phyloP scores from a whole-genome alignment of 225 moss, liverwort and hornwort genomes.

The Climacium dendroides region DNA sequence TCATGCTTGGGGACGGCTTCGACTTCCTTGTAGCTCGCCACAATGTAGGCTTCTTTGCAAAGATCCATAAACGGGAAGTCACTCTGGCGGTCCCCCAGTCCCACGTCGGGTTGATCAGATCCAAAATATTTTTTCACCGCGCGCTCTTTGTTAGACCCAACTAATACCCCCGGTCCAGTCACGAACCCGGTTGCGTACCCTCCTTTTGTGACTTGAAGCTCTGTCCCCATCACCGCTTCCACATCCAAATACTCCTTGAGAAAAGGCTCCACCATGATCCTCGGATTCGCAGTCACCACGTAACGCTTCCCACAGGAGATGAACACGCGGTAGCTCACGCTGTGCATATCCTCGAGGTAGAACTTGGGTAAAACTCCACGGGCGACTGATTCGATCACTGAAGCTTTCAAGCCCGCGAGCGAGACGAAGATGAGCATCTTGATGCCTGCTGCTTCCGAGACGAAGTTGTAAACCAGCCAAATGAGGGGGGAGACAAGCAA shows the following conservation, averaged over 20 bases:
- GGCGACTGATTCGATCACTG: slow-evolving; percentile 58
- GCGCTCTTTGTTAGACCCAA: slow-evolving; percentile 37
- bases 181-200: slow-evolving; percentile 66
- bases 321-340: slow-evolving; percentile 46
- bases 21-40: slow-evolving; percentile 16
- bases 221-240: slow-evolving; percentile 63
- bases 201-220: slow-evolving; percentile 29
- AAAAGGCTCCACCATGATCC: slow-evolving; percentile 80
- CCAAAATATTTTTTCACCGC: slow-evolving; percentile 57
- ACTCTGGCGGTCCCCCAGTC: slow-evolving; percentile 50
- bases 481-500: slow-evolving; percentile 43
- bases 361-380: slow-evolving; percentile 78
- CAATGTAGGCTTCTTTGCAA: slow-evolving; percentile 67
- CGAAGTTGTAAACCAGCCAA: slow-evolving; percentile 44
- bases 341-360: slow-evolving; percentile 82
- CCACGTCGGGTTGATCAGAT: slow-evolving; percentile 47
- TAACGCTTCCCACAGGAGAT: slow-evolving; percentile 50
- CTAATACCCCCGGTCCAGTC: slow-evolving; percentile 34
- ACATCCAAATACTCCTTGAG: slow-evolving; percentile 56
- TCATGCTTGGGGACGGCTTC: slow-evolving; percentile 34
- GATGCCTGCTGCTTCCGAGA: slow-evolving; percentile 51
- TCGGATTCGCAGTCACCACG: slow-evolving; percentile 68
- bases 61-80: slow-evolving; percentile 60
- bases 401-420: slow-evolving; percentile 39
- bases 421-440: slow-evolving; percentile 71